Percentiles rank a stretch among this genome's conserved stretches.
Conservation (phyloP, 1,284 basidiomycete genomes). For the Sporisorium scitamineum region DNA sequence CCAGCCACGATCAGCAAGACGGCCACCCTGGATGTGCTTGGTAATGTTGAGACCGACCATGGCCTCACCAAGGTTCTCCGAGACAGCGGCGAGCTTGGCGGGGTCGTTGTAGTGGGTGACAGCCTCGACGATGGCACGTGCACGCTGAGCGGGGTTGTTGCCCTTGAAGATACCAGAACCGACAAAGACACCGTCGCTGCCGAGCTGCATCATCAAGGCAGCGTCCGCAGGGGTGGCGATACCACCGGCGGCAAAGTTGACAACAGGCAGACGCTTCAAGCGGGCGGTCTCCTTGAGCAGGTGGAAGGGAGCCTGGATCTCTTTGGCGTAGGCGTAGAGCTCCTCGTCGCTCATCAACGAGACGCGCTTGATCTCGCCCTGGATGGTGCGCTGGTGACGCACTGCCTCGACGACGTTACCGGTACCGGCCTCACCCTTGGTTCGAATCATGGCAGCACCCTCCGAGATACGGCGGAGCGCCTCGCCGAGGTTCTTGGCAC, state of each 20-base stretch:
- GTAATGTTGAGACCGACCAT: constrained; percentile 90
- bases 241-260: constrained; percentile 81
- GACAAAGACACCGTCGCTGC: constrained; percentile 86
- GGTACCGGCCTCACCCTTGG: constrained; percentile 82
- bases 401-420: constrained; percentile 96
- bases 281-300: constrained; percentile 95
- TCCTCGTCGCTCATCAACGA: constrained; percentile 90
- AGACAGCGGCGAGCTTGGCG: constrained; percentile 75
- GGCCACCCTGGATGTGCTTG: constrained; percentile 67
- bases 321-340: constrained; percentile 92
- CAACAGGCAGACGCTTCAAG: constrained; percentile 91
- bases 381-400: constrained; percentile 86
- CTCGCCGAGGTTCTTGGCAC: constrained; percentile 78
- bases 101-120: constrained; percentile 84
- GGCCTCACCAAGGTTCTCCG: constrained; percentile 86
- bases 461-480: constrained; percentile 96
- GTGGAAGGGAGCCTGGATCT: constrained; percentile 91
- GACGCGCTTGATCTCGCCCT: constrained; percentile 85
- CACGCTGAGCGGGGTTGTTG: constrained; percentile 91
- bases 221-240: constrained; percentile 98
- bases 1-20: constrained; percentile 65
- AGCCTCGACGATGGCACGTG: constrained; percentile 96
- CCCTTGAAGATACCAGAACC: constrained; percentile 72
- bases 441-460: constrained; percentile 74
- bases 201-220: constrained; percentile 99